Evolutionary conservation across 805 yeast genomes (phyloP), one percentile per base, ranked within the genome.

Genomic region (Candida easanensis): DNA sequence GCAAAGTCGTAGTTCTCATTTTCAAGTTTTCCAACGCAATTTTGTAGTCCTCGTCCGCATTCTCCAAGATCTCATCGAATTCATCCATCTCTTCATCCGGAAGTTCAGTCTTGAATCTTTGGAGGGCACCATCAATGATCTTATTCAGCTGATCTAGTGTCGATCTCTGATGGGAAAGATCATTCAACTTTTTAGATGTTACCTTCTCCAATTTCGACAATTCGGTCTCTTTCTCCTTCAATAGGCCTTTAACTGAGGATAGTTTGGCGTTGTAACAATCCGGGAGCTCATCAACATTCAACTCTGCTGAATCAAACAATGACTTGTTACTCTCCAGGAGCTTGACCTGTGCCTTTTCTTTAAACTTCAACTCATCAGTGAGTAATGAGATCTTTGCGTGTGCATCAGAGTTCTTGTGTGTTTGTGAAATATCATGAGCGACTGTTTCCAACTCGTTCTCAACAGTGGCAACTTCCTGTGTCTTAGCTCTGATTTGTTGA

Each of bases 11-110:
- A 34, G 79, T 80, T 23, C 75, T 76, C 50, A 86, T 79, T 56
- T 87, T 87, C 25, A 78, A 58, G 42, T 84, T 81, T 49, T 83
- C 85, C 14, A 79, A 64, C 0, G 88, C 79, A 16, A 72, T 72
- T 33, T 77, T 73, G 50, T 78, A 76, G 33, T 82, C 83, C 15
- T 73, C 74, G 54, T 87, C 91, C 5, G 82, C 68, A 14, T 78
- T 84, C 21, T 61, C 57, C 2, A 83, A 48, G 5, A 74, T 66
- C 1, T 63, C 64, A 27, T 76, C 78, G 56, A 79, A 84, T 1
- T 73, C 73, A 3, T 69, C 70, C 18, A 82, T 63, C 26, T 65
- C 73, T 8, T 68, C 72, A 4, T 51, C 58, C 11, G 54, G 53
- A 5, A 71, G 51, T 7, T 41, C 51, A 13, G 41, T 40, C 3